Base-by-base conservation (phyloP, 2,329 filamentous ascomycete genomes). In the Venturia effusa region DNA sequence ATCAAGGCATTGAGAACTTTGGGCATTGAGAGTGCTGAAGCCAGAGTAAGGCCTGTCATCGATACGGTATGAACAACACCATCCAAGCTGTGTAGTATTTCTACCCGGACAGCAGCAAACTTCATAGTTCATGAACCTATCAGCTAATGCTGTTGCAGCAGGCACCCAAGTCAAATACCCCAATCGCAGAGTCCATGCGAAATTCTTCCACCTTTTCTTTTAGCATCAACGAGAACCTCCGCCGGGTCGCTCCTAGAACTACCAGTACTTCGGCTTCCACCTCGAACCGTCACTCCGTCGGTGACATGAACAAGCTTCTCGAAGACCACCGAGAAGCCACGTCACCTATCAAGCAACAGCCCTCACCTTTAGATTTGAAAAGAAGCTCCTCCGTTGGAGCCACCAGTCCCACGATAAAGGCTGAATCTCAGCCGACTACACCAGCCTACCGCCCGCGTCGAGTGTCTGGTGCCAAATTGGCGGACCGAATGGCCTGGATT, bases 401-500 rank as follows among this genome's bases (percentile, higher is more conserved):
- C 11, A 41, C 30, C 24, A 63, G 45, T 37, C 61, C 61, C 22
- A 63, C 61, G 8, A 63, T 37, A 19, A 63, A 48, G 45, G 17
- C 22, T 24, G 51, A 61, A 19, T 30, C 43, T 27, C 55, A 32
- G 22, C 34, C 37, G 34, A 61, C 45, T 27, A 41, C 24, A 37
- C 39, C 32, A 24, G 40, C 61, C 30, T 62, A 13, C 41, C 57
- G 57, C 11, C 41, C 62, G 8, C 51, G 62, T 32, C 34, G 55
- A n/a, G 19, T 34, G 1, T 57, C 45, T 27, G 61, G 61, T 24
- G 39, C 22, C 5, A 64, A 34, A 27, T 34, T 55, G 34, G 39
- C 43, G 37, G 41, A 61, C 19, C 57, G 63, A 24, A 30, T 64
- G 40, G 62, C 63, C n/a, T 64, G 63, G 63, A 39, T 64, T 17